These are phyloP conservation scores for Eutrema heterophyllum DNA, from an alignment of 345 rosid genomes.

Conservation along the genomic window DNA sequence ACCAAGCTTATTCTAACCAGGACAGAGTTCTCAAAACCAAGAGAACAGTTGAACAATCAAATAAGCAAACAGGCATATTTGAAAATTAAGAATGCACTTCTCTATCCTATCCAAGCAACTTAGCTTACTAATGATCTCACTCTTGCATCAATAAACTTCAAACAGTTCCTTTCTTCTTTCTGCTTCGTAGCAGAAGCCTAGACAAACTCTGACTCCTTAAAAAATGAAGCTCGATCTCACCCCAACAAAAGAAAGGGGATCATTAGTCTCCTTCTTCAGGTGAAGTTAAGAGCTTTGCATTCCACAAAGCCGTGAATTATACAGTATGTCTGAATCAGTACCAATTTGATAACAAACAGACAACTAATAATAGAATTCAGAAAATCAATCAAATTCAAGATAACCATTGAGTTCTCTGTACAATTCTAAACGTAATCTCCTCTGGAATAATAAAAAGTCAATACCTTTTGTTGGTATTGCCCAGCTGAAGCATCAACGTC, in stretches of 20 bases:
- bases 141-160: not conserved
- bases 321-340: not conserved
- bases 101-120: not conserved
- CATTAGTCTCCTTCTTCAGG: not conserved
- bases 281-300: not conserved
- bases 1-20: not conserved
- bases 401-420: not conserved
- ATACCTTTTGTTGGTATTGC: constrained; percentile 52
- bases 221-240: not conserved
- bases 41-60: not conserved
- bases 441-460: not conserved
- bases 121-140: not conserved
- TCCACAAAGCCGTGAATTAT: not conserved
- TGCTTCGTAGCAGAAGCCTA: not conserved
- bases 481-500: constrained; percentile 35
- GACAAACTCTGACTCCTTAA: not conserved
- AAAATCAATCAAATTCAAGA: not conserved
- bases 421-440: not conserved
- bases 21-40: not conserved
- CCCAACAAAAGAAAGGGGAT: not conserved
- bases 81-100: not conserved
- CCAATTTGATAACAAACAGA: not conserved
- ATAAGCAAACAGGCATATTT: not conserved
- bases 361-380: not conserved
- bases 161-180: too few species aligned